Percentiles rank a stretch among this genome's conserved stretches.
phyloP scores from a whole-genome alignment of 805 yeast genomes.

The Wickerhamiella spandovensis region DNA sequence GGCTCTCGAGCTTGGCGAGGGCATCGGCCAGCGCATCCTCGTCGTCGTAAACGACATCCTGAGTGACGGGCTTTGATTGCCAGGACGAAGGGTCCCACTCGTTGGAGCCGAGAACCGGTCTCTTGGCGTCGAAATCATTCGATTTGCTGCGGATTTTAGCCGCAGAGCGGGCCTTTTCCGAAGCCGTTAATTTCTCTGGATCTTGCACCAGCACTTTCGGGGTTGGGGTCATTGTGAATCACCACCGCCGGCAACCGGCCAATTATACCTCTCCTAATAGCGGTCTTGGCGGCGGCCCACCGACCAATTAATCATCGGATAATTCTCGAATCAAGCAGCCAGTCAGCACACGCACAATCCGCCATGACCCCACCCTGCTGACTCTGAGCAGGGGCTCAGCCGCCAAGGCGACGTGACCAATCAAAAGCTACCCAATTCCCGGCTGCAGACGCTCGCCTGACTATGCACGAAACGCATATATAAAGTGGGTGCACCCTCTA shows the following conservation, averaged over 20 bases:
- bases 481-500: not conserved
- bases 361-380: too few species aligned
- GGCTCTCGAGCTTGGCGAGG: constrained; percentile 28
- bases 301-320: not conserved
- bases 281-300: not conserved
- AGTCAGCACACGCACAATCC: not conserved
- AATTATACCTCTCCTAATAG: not conserved
- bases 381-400: not conserved
- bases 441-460: not conserved
- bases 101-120: constrained; percentile 8
- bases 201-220: constrained; percentile 21
- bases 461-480: not conserved
- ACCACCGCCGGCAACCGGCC: not conserved
- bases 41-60: constrained; percentile 32
- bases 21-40: constrained; percentile 27
- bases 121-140: constrained; percentile 12
- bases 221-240: constrained; percentile 4
- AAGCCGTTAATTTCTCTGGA: constrained; percentile 25
- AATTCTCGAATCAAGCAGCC: not conserved
- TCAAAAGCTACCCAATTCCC: not conserved
- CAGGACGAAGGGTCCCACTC: constrained; percentile 31
- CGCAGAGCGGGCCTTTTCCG: constrained; percentile 26
- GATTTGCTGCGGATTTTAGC: constrained; percentile 29
- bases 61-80: constrained; percentile 31
- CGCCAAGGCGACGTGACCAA: not conserved